These are phyloP conservation scores for Teunomyces tritomae DNA, from an alignment of 805 yeast species.

Conservation along the genomic window DNA sequence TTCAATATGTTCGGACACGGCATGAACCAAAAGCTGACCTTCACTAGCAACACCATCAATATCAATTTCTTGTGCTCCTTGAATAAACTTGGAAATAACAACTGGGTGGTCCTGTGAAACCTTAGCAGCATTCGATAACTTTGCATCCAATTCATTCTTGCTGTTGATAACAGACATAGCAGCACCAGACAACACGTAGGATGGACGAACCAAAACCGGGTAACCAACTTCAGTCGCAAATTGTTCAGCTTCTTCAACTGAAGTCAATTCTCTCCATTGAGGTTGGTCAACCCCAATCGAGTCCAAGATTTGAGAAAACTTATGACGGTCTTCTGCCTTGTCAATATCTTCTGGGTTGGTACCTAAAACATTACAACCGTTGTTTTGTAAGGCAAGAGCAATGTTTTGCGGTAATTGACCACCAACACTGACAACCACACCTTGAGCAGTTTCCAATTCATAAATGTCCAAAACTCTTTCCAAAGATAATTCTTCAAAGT, in stretches of 20 bases:
- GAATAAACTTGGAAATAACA: slow-evolving; percentile 92
- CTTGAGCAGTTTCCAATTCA: slow-evolving; percentile 84
- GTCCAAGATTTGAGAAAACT: slow-evolving; percentile 91
- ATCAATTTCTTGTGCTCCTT: slow-evolving; percentile 95
- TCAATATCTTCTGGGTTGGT: slow-evolving; percentile 94
- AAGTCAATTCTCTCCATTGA: slow-evolving; percentile 92
- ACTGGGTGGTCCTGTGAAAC: slow-evolving; percentile 97
- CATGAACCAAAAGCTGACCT: slow-evolving; percentile 89
- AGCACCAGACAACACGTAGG: slow-evolving; percentile 96
- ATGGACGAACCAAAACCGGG: slow-evolving; percentile 97
- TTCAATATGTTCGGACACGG: slow-evolving; percentile 96
- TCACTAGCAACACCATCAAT: slow-evolving; percentile 93
- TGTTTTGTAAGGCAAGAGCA: slow-evolving; percentile 75
- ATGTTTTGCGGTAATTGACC: slow-evolving; percentile 98
- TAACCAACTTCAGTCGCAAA: slow-evolving; percentile 86
- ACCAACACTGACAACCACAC: slow-evolving; percentile 95
- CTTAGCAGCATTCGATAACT: slow-evolving; percentile 83
- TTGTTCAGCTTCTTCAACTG: slow-evolving; percentile 76
- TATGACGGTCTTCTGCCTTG: slow-evolving; percentile 97
- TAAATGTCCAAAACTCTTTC: slow-evolving; percentile 98
- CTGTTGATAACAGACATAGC: slow-evolving; percentile 93
- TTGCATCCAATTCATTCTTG: slow-evolving; percentile 74
- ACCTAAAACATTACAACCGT: slow-evolving; percentile 88
- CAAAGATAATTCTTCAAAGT: slow-evolving; percentile 91
- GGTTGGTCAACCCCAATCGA: slow-evolving; percentile 95